phyloP scores from a whole-genome alignment of 257 asterid species.

The Salvia miltiorrhiza region DNA sequence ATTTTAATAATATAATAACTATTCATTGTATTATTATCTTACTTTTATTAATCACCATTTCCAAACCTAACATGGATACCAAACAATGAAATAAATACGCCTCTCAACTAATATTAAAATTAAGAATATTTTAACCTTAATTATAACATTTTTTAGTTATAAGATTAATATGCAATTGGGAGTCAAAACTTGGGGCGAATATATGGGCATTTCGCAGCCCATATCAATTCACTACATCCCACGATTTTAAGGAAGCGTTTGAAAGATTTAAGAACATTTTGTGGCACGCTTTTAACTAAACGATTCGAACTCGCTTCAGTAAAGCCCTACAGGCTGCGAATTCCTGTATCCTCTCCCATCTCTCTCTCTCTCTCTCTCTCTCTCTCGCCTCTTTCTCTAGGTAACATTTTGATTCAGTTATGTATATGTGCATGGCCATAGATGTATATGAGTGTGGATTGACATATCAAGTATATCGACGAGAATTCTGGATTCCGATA shows the following conservation, averaged over 20 bases:
- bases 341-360: no score
- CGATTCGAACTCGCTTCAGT: background rate
- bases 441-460: background rate
- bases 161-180: no score
- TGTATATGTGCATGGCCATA: background rate
- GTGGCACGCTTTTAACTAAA: background rate
- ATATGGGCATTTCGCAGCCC: background rate
- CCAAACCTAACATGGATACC: no score
- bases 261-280: background rate
- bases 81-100: no score
- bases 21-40: no score
- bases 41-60: no score
- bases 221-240: background rate
- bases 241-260: background rate
- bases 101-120: no score
- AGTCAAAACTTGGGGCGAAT: background rate
- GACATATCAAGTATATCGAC: background rate
- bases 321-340: constrained; percentile 18
- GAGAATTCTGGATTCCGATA: background rate
- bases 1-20: no score
- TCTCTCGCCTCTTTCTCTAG: constrained; percentile 2
- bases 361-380: background rate
- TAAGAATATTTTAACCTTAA: no score
- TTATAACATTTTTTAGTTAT: no score
- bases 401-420: constrained; percentile 7